Conservation (phyloP, 2,329 filamentous ascomycete species). For the Aspergillus thermomutatus region DNA sequence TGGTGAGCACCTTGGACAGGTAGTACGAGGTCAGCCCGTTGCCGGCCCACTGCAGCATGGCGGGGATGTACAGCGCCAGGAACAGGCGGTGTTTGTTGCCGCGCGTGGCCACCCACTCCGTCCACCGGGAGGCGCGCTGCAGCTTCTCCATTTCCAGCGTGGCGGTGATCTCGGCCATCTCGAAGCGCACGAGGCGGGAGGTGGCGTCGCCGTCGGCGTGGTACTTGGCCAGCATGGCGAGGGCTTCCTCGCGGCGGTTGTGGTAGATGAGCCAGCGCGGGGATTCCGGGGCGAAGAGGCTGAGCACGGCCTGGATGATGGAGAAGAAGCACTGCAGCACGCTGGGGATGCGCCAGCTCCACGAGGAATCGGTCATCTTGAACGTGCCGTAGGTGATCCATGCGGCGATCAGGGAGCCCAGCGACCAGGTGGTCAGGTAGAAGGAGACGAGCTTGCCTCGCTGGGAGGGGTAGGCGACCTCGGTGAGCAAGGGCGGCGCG, state of each 20-base stretch:
- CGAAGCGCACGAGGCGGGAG: constrained; percentile 18
- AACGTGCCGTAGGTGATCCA: constrained; percentile 26
- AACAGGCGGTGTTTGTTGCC: constrained; percentile 14
- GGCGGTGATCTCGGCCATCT: constrained; percentile 24
- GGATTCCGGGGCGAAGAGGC: background rate
- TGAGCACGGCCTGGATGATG: background rate
- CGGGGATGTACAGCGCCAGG: constrained; percentile 12
- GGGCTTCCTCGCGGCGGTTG: background rate
- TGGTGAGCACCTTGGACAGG: constrained; percentile 33
- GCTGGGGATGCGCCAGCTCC: constrained; percentile 46
- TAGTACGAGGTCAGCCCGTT: constrained; percentile 24
- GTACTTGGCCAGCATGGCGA: background rate
- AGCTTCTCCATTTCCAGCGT: constrained; percentile 21
- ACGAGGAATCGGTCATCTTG: constrained; percentile 29
- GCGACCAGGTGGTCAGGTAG: constrained; percentile 15
- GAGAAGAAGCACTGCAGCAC: background rate
- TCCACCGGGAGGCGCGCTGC: constrained; percentile 10
- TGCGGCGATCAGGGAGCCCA: constrained; percentile 27
- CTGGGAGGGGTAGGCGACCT: constrained; percentile 23
- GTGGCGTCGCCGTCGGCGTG: background rate
- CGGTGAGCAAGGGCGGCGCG: constrained; percentile 22
- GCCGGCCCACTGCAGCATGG: background rate
- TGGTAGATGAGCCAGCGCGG: background rate
- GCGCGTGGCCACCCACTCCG: constrained; percentile 8
- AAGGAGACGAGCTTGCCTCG: constrained; percentile 20